Base-by-base conservation (phyloP, 169 alveolate species). In the Eimeria tenella region DNA sequence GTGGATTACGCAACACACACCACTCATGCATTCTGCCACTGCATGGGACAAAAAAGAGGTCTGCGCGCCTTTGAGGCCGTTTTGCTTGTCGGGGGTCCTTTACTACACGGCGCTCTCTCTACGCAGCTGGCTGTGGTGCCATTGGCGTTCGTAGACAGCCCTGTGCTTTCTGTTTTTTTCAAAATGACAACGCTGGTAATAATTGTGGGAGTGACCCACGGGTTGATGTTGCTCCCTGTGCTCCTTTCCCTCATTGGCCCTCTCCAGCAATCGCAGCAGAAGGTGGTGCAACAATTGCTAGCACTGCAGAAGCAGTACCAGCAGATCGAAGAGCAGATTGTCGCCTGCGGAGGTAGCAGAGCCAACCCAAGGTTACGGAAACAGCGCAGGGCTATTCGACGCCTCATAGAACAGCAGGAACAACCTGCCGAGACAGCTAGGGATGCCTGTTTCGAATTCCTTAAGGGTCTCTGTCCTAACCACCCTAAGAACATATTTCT, bases 1-100 rank as follows among this genome's bases (percentile, higher is more conserved):
- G 97, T 97, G 70, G 98, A 97, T 89, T 97, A 96, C 79, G 95
- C 98, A 23, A 94, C 97, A 1, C 98, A 97, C 95, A 96, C 97
- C n/a, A 95, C 96, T 70, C 98, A 97, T 79, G 96, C 97, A 50
- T 97, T 97, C 73, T 95, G 97, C 23, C 98, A 96, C 96, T 95
- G 97, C 87, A 81, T 96, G 58, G 98, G 98, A 21, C 94, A 94
- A 55, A 95, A 96, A 10, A 84, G 97, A 31, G 96, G 96, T 74
- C 95, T 96, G 55, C 95, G 98, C 53, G 97, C 96, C 91, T 93
- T 96, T 92, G 98, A 97, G 79, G 97, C 98, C 5, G 95, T 97
- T 56, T 96, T 96, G 82, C 95, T 97, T 31, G 97, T 97, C 93
- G 97, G 97, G 55, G 96, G 96, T 52, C 98, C 98, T n/a, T 94